Percentiles rank a stretch among this genome's conserved stretches.
Evolutionary conservation across 148 eudicot species (phyloP).

Genomic region (Silene uniflora): DNA sequence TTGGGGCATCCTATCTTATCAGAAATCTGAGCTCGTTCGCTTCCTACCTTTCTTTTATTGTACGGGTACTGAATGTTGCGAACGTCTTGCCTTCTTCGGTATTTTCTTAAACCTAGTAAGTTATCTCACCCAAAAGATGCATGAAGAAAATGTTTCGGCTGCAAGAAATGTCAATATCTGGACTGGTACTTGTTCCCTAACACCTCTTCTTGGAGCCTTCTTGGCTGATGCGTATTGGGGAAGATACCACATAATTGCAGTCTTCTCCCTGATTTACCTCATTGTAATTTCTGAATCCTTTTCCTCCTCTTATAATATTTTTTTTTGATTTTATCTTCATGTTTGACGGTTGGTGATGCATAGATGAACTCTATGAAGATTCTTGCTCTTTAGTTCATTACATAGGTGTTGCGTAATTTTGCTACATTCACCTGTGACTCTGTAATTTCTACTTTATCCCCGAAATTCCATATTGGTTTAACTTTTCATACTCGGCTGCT

Average conservation of each 20-base stretch:
- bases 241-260: too few species aligned
- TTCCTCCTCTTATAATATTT: background rate
- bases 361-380: too few species aligned
- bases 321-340: background rate
- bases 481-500: background rate
- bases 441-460: background rate
- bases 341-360: background rate
- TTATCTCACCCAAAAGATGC: conserved; percentile 59
- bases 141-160: conserved; percentile 71
- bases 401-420: background rate
- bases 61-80: conserved; percentile 81
- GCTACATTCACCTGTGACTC: background rate
- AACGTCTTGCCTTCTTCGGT: too few species aligned
- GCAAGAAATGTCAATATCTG: too few species aligned
- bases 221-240: too few species aligned
- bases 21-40: background rate
- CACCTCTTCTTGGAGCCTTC: too few species aligned
- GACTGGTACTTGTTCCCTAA: too few species aligned
- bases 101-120: too few species aligned
- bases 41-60: background rate
- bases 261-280: too few species aligned
- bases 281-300: too few species aligned
- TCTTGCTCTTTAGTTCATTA: too few species aligned
- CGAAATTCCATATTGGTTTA: background rate
- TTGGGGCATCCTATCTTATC: background rate